Base-by-base conservation (phyloP, 2,329 filamentous ascomycete species). In the Trichophyton equinum region DNA sequence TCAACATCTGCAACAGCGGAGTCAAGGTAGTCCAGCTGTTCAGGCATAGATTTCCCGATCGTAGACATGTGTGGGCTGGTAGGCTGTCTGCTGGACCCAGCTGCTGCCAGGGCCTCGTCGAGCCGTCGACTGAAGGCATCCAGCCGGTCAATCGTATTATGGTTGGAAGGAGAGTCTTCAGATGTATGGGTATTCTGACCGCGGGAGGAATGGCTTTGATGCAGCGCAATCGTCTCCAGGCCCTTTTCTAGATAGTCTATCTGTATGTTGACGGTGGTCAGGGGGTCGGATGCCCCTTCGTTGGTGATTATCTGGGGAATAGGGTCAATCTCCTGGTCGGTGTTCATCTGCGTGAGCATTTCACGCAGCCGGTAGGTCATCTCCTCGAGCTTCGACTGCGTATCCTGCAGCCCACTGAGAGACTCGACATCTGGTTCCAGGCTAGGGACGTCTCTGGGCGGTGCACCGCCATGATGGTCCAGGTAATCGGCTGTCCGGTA, bases 1-100 rank as follows among this genome's bases (percentile, higher is more conserved):
- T 91, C 89, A 3, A 96, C 77, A 75, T 85, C 87, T 68, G 91
- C 86, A 0, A 97, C 85, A 68, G 89, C 89, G 7, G 82, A 78
- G 15, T 85, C 86, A 71, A 97, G 95, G 20, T 86, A 88, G 22
- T 81, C 78, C 3, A 96, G 76, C 66, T 94, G 89, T 27, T 84
- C 81, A 55, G 87, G 80, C 4, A 89, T 72, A 27, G 81, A 81
- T 51, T 79, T 78, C 4, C 81, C 81, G 1, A 79, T 73, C 40
- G 80, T 74, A 85, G 84, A 27, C 81, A 78, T 11, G 81, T 78
- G 57, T 84, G 77, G 42, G 75, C 74, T 15, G 79, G 67, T 75
- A 76, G 59, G 73, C 71, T 68, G 76, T 69, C 71, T 68, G 64
- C 73, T 68, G 57, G 74, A 69, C 20, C 78, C 74, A 51, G 78